Conservation (phyloP, 495 filamentous ascomycete species). For the Talaromyces stipitatus region DNA sequence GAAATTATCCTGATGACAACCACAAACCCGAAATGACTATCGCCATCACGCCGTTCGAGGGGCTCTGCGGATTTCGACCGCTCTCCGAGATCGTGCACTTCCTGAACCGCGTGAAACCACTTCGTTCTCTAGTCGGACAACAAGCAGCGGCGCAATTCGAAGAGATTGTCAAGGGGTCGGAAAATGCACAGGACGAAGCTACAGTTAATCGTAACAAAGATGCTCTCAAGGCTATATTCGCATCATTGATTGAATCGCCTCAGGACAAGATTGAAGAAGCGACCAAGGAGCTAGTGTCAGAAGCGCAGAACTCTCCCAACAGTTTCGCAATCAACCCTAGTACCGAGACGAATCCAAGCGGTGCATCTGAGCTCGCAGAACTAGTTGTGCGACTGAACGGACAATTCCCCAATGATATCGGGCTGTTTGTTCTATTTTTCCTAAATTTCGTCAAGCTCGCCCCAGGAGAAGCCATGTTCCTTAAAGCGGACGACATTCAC, state of each 20-base stretch:
- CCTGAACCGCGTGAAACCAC: constrained; percentile 59
- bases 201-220: constrained; percentile 66
- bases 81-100: constrained; percentile 82
- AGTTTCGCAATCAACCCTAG: constrained; percentile 32
- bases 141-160: constrained; percentile 59
- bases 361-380: constrained; percentile 56
- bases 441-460: constrained; percentile 74
- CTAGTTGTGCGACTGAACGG: constrained; percentile 67
- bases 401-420: constrained; percentile 71
- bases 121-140: constrained; percentile 72
- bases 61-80: constrained; percentile 90
- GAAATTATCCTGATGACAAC: constrained; percentile 97
- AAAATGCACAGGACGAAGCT: constrained; percentile 50
- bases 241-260: constrained; percentile 68
- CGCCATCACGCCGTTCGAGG: constrained; percentile 91
- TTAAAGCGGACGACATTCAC: constrained; percentile 94
- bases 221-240: constrained; percentile 66
- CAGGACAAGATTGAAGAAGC: constrained; percentile 56
- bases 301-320: constrained; percentile 49
- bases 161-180: constrained; percentile 55
- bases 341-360: constrained; percentile 26
- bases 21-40: constrained; percentile 99
- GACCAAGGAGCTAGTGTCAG: constrained; percentile 57
- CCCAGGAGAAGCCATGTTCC: constrained; percentile 90
- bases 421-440: constrained; percentile 72